Conservation (phyloP, 202 grass and related monocot genomes). For the Zizania palustris region DNA sequence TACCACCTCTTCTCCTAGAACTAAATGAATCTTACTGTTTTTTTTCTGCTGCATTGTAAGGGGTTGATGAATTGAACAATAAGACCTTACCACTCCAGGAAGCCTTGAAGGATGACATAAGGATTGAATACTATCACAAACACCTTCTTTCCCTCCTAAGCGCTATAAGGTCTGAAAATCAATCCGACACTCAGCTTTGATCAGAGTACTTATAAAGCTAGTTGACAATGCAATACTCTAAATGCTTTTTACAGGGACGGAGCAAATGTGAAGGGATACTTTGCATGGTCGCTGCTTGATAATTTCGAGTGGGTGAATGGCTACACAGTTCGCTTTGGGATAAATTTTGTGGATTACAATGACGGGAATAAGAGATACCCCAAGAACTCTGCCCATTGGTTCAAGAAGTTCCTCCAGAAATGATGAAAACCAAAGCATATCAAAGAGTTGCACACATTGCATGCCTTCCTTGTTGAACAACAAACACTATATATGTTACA, state of each 20-base stretch:
- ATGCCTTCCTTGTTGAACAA: neutral
- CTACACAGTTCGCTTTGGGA: constrained; percentile 57
- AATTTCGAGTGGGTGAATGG: constrained; percentile 55
- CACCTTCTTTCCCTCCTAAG: constrained; percentile 35
- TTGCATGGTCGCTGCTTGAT: constrained; percentile 59
- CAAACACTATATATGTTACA: no score
- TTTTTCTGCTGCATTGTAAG: neutral
- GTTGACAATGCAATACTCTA: neutral
- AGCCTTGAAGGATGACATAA: constrained; percentile 45
- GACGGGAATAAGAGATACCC: constrained; percentile 50
- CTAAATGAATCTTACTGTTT: neutral
- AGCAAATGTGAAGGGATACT: constrained; percentile 59
- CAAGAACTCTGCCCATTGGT: constrained; percentile 58
- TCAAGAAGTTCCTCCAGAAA: constrained; percentile 41
- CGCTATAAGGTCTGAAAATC: constrained; percentile 42
- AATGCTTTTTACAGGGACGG: constrained; percentile 36
- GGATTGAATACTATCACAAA: constrained; percentile 46
- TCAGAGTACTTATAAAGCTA: neutral
- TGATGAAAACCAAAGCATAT: neutral
- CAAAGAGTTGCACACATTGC: neutral
- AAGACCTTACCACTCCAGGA: constrained; percentile 46
- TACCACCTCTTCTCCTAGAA: neutral
- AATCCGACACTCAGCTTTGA: no score
- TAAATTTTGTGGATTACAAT: constrained; percentile 53
- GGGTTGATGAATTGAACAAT: constrained; percentile 44